A percentile compares a stretch with the other conserved stretches of the same genome.
Evolutionary conservation across 495 filamentous ascomycete species (phyloP).

Genomic region (Monascus purpureus): DNA sequence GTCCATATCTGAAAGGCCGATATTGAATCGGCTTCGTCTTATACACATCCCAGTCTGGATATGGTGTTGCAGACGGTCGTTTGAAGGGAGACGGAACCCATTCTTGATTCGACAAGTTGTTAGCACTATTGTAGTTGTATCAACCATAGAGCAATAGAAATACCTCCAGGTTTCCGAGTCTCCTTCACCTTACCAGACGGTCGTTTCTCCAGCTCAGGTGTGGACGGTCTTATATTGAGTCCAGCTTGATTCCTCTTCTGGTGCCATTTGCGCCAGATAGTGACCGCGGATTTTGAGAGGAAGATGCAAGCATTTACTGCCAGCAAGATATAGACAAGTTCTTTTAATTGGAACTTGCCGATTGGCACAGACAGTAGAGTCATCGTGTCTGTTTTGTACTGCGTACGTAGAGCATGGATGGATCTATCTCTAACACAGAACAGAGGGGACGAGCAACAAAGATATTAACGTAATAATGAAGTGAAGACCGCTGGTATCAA

Average conservation of each 20-base stretch:
- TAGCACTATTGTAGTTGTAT: too few relatives aligned
- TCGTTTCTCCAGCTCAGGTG: slow-evolving; percentile 16
- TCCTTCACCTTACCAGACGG: slow-evolving; percentile 7
- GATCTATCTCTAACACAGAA: too few relatives aligned
- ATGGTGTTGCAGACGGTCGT: slow-evolving; percentile 50
- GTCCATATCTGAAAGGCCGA: slow-evolving; percentile 72
- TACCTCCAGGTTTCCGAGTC: slow-evolving; percentile 22
- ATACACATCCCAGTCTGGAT: slow-evolving; percentile 57
- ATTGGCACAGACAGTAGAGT: too few relatives aligned
- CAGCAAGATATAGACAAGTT: slow-evolving; percentile 11
- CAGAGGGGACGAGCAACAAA: too few relatives aligned
- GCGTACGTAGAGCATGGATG: too few relatives aligned
- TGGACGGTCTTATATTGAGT: slow-evolving; percentile 6
- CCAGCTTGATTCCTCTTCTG: slow-evolving; percentile 6
- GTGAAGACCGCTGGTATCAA: too few relatives aligned
- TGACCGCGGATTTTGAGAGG: not conserved
- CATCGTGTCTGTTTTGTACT: too few relatives aligned
- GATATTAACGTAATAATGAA: too few relatives aligned
- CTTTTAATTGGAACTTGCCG: slow-evolving; percentile 6
- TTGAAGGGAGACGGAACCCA: slow-evolving; percentile 61
- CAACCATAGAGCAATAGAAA: too few relatives aligned
- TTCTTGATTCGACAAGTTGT: slow-evolving; percentile 19
- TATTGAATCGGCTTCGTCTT: slow-evolving; percentile 69
- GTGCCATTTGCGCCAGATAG: not conserved
- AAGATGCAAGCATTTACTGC: slow-evolving; percentile 12